A percentile compares a stretch with the other conserved stretches of the same genome.
Evolutionary conservation across 2,329 filamentous ascomycete species (phyloP).

Genomic region (Xylaria sp.): DNA sequence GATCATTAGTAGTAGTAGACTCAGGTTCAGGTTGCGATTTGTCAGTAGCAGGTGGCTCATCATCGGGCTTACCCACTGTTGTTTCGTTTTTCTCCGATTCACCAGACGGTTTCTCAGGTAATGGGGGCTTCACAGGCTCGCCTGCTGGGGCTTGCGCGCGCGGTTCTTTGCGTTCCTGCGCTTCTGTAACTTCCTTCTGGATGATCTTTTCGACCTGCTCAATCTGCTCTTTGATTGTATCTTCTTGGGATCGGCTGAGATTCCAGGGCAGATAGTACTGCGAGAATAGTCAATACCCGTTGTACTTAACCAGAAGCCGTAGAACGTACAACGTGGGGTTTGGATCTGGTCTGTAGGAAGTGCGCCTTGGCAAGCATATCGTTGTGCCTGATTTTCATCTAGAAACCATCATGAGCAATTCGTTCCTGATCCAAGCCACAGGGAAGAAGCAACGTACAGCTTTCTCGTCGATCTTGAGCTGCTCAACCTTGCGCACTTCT

Average conservation of each 20-base stretch:
- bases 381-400: conserved; percentile 72
- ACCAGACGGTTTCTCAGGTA: conserved; percentile 28
- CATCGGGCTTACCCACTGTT: conserved; percentile 41
- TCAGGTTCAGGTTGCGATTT: conserved; percentile 32
- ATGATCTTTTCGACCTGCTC: conserved; percentile 59
- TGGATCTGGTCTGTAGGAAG: conserved; percentile 65
- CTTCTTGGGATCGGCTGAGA: conserved; percentile 62
- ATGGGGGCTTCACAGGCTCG: conserved; percentile 22
- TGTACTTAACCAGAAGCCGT: neutral
- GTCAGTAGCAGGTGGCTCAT: conserved; percentile 37
- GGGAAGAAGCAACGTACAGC: conserved; percentile 50
- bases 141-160: conserved; percentile 37
- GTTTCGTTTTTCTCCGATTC: conserved; percentile 34
- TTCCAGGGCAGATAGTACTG: conserved; percentile 88
- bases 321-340: conserved; percentile 65
- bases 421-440: neutral
- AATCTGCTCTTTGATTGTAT: conserved; percentile 65
- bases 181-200: conserved; percentile 59
- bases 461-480: conserved; percentile 69
- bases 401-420: conserved; percentile 24
- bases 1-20: conserved; percentile 18
- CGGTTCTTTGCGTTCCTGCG: conserved; percentile 46
- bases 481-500: conserved; percentile 59
- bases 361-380: conserved; percentile 67
- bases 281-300: conserved; percentile 5